phyloP scores from a whole-genome alignment of 441 rosid species.

The Omphalea diandra region DNA sequence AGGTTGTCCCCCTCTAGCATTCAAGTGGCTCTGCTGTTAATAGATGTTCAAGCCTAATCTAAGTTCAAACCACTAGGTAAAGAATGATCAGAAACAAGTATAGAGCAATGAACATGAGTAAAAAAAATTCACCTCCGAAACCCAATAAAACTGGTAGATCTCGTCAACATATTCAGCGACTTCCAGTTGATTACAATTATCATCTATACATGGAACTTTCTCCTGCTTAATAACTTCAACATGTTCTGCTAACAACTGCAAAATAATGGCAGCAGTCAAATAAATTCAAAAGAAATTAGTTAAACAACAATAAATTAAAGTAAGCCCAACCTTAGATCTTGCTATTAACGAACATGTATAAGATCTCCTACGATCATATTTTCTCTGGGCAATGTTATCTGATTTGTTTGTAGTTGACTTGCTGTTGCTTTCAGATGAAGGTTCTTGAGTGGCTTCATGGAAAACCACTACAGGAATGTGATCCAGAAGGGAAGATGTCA shows the following conservation, averaged over 20 bases:
- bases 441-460: conserved; percentile 36
- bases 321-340: conserved; percentile 58
- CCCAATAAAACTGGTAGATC: conserved; percentile 89
- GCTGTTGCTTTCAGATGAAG: conserved; percentile 31
- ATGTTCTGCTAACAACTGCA: conserved; percentile 54
- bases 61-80: conserved; percentile 2
- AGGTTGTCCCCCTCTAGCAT: not conserved
- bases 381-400: conserved; percentile 41
- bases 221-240: conserved; percentile 42
- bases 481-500: conserved; percentile 33
- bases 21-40: not conserved
- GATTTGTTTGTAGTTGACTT: conserved; percentile 27
- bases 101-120: conserved; percentile 4
- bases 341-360: conserved; percentile 72
- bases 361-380: conserved; percentile 76
- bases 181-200: conserved; percentile 75
- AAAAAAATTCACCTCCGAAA: conserved; percentile 59
- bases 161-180: conserved; percentile 96
- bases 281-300: conserved; percentile 15
- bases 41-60: conserved; percentile 1
- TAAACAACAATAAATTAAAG: conserved; percentile 10
- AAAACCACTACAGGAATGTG: conserved; percentile 36
- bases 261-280: conserved; percentile 24
- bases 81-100: conserved; percentile 6
- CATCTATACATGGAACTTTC: conserved; percentile 69